Percentiles rank a stretch among this genome's conserved stretches.
Evolutionary conservation across 306 rosid genomes (phyloP).

Genomic region (Fagus sylvatica): DNA sequence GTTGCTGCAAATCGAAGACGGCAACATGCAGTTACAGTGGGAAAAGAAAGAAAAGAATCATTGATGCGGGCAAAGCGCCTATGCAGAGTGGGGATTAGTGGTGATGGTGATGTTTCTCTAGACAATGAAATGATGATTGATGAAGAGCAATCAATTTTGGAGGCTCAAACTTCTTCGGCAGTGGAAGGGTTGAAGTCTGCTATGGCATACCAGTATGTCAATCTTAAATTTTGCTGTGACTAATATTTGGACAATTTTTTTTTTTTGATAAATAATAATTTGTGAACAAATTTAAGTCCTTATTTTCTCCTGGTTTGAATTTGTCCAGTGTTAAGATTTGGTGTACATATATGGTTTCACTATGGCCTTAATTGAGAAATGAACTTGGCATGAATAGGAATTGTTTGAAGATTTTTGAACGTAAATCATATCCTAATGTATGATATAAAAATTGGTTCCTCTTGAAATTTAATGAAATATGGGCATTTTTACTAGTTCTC

Average conservation of each 20-base stretch:
- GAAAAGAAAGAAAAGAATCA: slow-evolving; percentile 82
- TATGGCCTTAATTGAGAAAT: background rate
- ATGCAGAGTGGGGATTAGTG: slow-evolving; percentile 63
- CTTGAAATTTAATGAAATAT: background rate
- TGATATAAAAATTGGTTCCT: background rate
- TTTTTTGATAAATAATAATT: too few relatives aligned
- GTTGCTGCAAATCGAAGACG: slow-evolving; percentile 73
- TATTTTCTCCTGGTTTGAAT: background rate
- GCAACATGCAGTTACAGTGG: slow-evolving; percentile 66
- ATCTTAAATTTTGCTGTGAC: slow-evolving; percentile 7
- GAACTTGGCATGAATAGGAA: background rate
- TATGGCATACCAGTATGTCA: slow-evolving; percentile 65
- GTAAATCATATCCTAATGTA: background rate
- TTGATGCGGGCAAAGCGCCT: slow-evolving; percentile 80
- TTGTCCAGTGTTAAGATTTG: background rate
- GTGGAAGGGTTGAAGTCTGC: slow-evolving; percentile 76
- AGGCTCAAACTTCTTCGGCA: slow-evolving; percentile 71
- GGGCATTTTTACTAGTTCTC: background rate
- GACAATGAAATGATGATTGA: slow-evolving; percentile 70
- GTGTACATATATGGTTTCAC: background rate
- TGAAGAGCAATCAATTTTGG: slow-evolving; percentile 78
- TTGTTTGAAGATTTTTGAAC: background rate
- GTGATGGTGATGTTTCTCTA: slow-evolving; percentile 29
- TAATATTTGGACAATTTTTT: too few relatives aligned
- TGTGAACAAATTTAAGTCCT: background rate